Percentiles rank a stretch among this genome's conserved stretches.
Evolutionary conservation across 2,329 filamentous ascomycete species (phyloP).

Genomic region (Cytospora schulzeri): DNA sequence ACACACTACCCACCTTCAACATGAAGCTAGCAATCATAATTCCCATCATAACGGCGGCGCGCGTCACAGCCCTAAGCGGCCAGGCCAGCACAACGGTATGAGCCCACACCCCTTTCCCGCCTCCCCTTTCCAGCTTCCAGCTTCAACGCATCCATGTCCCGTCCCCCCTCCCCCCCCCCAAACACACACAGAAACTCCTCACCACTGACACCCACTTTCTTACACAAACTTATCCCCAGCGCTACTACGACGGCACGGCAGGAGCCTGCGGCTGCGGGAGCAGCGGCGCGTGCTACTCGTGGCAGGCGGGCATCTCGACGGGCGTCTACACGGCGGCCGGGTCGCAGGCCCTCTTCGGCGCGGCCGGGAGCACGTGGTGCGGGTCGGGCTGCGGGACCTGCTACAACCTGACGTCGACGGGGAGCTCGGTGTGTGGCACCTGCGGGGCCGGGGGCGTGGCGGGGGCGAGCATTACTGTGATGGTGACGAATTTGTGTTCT

Average conservation of each 20-base stretch:
- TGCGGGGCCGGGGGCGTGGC: constrained; percentile 17
- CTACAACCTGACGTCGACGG: constrained; percentile 36
- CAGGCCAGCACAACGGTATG: constrained; percentile 25
- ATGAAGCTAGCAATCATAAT: background rate
- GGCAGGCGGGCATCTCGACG: constrained; percentile 16
- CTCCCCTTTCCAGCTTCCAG: background rate
- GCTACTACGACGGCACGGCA: constrained; percentile 23
- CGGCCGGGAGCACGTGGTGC: constrained; percentile 31
- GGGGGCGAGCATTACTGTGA: constrained; percentile 35
- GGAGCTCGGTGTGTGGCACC: constrained; percentile 16
- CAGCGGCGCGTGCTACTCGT: constrained; percentile 4
- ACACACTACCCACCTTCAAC: background rate
- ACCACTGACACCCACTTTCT: background rate
- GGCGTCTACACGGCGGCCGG: constrained; percentile 34
- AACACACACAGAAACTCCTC: background rate
- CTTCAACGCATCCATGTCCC: background rate
- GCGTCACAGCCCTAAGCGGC: constrained; percentile 23
- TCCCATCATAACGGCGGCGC: background rate
- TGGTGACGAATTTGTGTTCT: constrained; percentile 42
- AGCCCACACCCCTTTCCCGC: background rate
- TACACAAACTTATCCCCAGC: too few relatives aligned
- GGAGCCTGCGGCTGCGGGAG: constrained; percentile 25
- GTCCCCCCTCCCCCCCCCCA: background rate
- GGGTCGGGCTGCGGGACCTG: constrained; percentile 36
- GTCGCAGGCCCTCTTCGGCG: constrained; percentile 33